A percentile compares a stretch with the other conserved stretches of the same genome.
phyloP scores from a whole-genome alignment of 345 rosid genomes.

The Pistacia integerrima region DNA sequence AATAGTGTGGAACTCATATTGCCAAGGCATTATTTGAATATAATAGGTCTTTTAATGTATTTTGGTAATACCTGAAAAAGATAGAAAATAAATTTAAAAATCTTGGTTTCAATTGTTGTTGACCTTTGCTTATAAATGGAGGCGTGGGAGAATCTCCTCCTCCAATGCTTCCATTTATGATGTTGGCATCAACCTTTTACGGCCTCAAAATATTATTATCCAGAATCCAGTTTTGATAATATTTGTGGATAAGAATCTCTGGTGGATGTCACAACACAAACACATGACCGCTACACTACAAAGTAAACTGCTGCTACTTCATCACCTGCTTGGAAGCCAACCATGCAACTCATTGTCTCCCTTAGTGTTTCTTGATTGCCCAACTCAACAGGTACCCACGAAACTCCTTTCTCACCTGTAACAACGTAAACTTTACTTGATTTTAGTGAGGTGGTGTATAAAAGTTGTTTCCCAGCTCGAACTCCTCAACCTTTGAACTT shows the following conservation, averaged over 20 bases:
- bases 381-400: constrained; percentile 14
- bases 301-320: constrained; percentile 16
- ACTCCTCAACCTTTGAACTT: not conserved
- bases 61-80: not conserved
- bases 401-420: not conserved
- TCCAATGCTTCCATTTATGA: not conserved
- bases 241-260: constrained; percentile 62
- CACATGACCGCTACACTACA: constrained; percentile 26
- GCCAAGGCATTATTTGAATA: no score
- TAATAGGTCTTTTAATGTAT: not conserved
- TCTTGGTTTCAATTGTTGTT: constrained; percentile 1
- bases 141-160: constrained; percentile 33
- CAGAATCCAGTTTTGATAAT: constrained; percentile 36
- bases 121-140: constrained; percentile 1
- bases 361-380: constrained; percentile 15
- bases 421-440: not conserved
- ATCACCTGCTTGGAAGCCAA: constrained; percentile 5
- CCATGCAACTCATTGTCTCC: constrained; percentile 26
- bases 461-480: not conserved
- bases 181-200: constrained; percentile 13
- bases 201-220: constrained; percentile 29
- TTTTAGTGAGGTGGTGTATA: not conserved
- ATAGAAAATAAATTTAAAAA: not conserved
- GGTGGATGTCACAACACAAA: constrained; percentile 30
- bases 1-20: no score